Evolutionary conservation across 1,139 yeast species (phyloP).

Genomic region (Fermentozyma sake): DNA sequence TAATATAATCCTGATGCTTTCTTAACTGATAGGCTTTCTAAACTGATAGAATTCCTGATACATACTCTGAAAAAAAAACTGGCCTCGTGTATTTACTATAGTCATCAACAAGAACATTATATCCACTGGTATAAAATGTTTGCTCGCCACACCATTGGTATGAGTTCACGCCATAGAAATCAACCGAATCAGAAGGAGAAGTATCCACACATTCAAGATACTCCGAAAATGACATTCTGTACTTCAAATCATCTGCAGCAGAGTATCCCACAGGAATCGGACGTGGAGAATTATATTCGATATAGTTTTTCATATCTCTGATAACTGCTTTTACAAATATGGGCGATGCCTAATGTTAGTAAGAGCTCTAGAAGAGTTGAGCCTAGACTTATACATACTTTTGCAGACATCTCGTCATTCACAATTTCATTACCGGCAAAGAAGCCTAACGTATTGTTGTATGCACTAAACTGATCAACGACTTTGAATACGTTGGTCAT

Average conservation of each 20-base stretch:
- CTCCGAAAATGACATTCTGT: slow-evolving; percentile 69
- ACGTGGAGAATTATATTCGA: slow-evolving; percentile 54
- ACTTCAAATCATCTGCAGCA: slow-evolving; percentile 86
- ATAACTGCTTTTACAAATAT: slow-evolving; percentile 71
- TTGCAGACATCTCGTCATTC: slow-evolving; percentile 76
- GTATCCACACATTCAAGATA: slow-evolving; percentile 76
- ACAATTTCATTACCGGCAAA: slow-evolving; percentile 94
- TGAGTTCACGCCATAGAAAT: slow-evolving; percentile 92
- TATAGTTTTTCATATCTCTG: slow-evolving; percentile 74
- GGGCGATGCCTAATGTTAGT: slow-evolving; percentile 42
- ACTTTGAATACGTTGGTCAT: slow-evolving; percentile 74
- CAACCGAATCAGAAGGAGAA: slow-evolving; percentile 59
- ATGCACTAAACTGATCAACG: slow-evolving; percentile 75
- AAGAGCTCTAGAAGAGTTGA: slow-evolving; percentile 12
- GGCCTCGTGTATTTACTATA: slow-evolving; percentile 71
- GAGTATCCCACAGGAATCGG: slow-evolving; percentile 89
- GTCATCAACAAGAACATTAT: slow-evolving; percentile 66
- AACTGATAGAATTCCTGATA: slow-evolving; percentile 7
- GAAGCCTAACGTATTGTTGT: slow-evolving; percentile 86
- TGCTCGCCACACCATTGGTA: slow-evolving; percentile 98
- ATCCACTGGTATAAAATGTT: slow-evolving; percentile 79
- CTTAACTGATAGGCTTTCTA: no score
- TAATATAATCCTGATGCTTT: not conserved
- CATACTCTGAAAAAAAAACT: slow-evolving; percentile 79
- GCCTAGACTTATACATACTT: slow-evolving; percentile 15